Percentiles rank a stretch among this genome's conserved stretches.
Conservation (phyloP, 2,329 filamentous ascomycete species). For the Alternaria ventricosa region DNA sequence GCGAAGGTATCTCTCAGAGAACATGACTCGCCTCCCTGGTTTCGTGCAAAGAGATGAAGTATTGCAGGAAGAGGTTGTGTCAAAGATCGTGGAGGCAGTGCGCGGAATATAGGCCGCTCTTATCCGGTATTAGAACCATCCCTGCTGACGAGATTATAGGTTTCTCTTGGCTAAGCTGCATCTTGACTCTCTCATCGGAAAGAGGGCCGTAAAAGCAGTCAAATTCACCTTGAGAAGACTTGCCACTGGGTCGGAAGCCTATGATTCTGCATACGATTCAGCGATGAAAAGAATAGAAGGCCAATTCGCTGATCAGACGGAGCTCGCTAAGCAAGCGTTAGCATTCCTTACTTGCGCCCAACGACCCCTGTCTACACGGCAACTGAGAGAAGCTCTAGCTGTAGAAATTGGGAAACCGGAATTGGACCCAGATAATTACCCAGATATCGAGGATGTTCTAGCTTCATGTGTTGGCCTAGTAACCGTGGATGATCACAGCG, state of each 20-base stretch:
- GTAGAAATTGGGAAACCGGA: neutral
- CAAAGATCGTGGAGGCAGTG: too few species aligned
- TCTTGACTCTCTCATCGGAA: neutral
- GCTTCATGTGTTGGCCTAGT: conserved; percentile 41
- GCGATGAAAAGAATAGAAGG: too few species aligned
- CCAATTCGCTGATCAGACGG: too few species aligned
- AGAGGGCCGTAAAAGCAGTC: neutral
- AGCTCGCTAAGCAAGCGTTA: too few species aligned
- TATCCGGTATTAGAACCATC: too few species aligned
- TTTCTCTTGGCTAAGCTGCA: neutral
- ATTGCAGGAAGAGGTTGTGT: too few species aligned
- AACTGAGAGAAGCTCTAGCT: too few species aligned
- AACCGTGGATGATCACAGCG: conserved; percentile 34
- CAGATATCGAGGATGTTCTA: conserved; percentile 20
- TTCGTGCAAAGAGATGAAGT: too few species aligned
- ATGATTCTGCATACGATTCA: neutral
- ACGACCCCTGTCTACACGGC: too few species aligned
- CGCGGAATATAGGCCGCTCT: too few species aligned
- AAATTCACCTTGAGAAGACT: neutral
- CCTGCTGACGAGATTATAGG: neutral
- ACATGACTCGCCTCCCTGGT: neutral
- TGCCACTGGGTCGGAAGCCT: neutral
- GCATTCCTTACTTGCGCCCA: too few species aligned
- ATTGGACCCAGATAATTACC: conserved; percentile 16
- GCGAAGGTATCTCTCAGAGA: neutral